These are phyloP conservation scores for bread wheat (Triticum aestivum) DNA, from an alignment of 176 grass and related monocot genomes.

Conservation along the genomic window DNA sequence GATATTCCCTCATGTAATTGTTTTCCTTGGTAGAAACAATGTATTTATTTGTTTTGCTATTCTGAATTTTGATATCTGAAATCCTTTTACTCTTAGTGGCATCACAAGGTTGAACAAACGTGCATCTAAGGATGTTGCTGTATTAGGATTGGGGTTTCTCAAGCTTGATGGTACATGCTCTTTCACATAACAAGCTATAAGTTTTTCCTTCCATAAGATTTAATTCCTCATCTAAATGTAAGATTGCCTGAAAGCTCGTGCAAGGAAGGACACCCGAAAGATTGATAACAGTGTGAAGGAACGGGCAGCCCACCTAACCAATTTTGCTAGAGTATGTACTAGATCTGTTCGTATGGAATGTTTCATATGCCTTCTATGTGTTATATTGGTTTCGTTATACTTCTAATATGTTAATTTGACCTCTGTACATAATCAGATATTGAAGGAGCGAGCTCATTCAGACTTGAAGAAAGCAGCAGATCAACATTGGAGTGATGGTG, in stretches of 20 bases:
- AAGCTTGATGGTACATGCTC: constrained; percentile 86
- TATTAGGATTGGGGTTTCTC: constrained; percentile 74
- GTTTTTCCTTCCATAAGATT: constrained; percentile 1
- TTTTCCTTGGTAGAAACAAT: not conserved
- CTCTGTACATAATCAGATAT: constrained; percentile 48
- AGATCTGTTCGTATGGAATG: constrained; percentile 7
- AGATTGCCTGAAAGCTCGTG: constrained; percentile 67
- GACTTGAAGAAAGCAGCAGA: constrained; percentile 94
- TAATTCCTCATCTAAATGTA: constrained; percentile 27
- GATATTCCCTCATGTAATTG: not conserved
- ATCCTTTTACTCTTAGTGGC: constrained; percentile 48
- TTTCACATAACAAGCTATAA: not conserved
- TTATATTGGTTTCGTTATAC: not conserved
- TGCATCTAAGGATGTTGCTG: constrained; percentile 85
- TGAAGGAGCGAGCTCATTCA: constrained; percentile 77
- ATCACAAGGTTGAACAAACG: constrained; percentile 94
- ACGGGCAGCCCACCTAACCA: constrained; percentile 63
- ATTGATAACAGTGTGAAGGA: constrained; percentile 88
- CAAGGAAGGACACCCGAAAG: constrained; percentile 75
- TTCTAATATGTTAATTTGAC: not conserved
- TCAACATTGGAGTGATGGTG: constrained; percentile 94
- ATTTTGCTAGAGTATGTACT: constrained; percentile 79
- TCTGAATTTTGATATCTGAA: constrained; percentile 22
- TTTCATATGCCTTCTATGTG: constrained; percentile 24
- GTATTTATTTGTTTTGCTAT: not conserved